Percentiles rank a stretch among this genome's conserved stretches.
Evolutionary conservation across 495 filamentous ascomycete species (phyloP).

Genomic region (Podospora bellae-mahoneyi): DNA sequence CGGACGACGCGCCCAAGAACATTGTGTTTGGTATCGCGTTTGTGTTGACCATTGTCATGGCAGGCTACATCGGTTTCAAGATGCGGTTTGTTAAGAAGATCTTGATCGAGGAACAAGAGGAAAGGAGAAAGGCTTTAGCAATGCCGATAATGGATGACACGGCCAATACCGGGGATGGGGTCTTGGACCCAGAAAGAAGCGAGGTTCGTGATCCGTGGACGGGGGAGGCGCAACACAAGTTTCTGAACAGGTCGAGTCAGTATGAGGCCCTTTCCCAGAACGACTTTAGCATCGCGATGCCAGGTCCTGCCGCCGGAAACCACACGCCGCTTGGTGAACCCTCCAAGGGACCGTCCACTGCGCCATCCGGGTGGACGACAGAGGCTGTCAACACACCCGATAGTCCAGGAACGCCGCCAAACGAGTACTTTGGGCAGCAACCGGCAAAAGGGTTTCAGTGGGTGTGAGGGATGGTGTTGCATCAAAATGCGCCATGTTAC

Average conservation of each 20-base stretch:
- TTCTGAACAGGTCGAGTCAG: constrained; percentile 1
- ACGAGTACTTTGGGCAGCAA: not conserved
- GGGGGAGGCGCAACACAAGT: not conserved
- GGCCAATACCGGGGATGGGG: not conserved
- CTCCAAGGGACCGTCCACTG: not conserved
- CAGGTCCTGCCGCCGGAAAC: not conserved
- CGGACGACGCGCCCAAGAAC: constrained; percentile 28
- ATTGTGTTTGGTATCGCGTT: constrained; percentile 29
- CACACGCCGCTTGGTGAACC: not conserved
- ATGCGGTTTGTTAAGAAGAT: constrained; percentile 32
- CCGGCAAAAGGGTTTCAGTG: not conserved
- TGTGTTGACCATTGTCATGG: constrained; percentile 27
- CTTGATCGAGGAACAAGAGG: constrained; percentile 30
- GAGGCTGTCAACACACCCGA: constrained; percentile 1
- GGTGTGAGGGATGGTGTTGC: not conserved
- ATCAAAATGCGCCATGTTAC: not conserved
- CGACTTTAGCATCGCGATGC: constrained; percentile 10
- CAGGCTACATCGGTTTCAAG: constrained; percentile 26
- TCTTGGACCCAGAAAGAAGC: not conserved
- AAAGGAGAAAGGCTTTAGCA: constrained; percentile 6
- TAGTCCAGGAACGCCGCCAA: not conserved
- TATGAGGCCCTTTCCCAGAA: constrained; percentile 12
- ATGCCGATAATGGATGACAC: not conserved
- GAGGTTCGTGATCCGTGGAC: not conserved
- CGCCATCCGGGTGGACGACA: constrained; percentile 4